A percentile compares a stretch with the other conserved stretches of the same genome.
These are phyloP conservation scores for Penicillium italicum DNA, from an alignment of 2,329 filamentous ascomycete genomes.

Conservation along the genomic window DNA sequence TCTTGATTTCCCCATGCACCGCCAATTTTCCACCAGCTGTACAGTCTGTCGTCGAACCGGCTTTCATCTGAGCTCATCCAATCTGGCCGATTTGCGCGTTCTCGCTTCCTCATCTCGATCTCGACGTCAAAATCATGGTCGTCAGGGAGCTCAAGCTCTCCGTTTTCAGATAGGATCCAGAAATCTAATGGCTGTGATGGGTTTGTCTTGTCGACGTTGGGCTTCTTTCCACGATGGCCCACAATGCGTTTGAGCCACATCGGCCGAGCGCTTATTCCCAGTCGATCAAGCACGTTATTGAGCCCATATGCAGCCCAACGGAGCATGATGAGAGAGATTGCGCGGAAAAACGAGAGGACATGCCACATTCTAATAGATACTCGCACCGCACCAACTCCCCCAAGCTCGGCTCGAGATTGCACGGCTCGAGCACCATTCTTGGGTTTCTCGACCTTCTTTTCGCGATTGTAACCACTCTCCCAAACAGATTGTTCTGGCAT, in stretches of 20 bases:
- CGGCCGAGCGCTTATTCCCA: slow-evolving; percentile 62
- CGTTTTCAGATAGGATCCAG: slow-evolving; percentile 53
- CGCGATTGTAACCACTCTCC: slow-evolving; percentile 47
- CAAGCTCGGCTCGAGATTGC: slow-evolving; percentile 39
- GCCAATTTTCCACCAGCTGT: slow-evolving; percentile 77
- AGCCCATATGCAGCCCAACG: slow-evolving; percentile 56
- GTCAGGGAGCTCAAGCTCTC: slow-evolving; percentile 54
- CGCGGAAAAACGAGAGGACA: slow-evolving; percentile 70
- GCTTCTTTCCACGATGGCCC: slow-evolving; percentile 25
- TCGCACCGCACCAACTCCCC: slow-evolving; percentile 75
- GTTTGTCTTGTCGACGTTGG: slow-evolving; percentile 11
- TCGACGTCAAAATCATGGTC: slow-evolving; percentile 75
- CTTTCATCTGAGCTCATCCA: slow-evolving; percentile 56
- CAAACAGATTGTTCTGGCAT: slow-evolving; percentile 36
- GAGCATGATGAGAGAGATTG: slow-evolving; percentile 64
- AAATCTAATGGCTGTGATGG: slow-evolving; percentile 45
- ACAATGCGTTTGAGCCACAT: slow-evolving; percentile 54
- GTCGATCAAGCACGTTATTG: slow-evolving; percentile 52
- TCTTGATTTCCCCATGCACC: slow-evolving; percentile 84
- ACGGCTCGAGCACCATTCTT: slow-evolving; percentile 34
- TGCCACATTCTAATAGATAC: slow-evolving; percentile 72
- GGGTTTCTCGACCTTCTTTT: slow-evolving; percentile 44
- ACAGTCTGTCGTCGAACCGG: slow-evolving; percentile 69
- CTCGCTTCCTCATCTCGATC: slow-evolving; percentile 65
- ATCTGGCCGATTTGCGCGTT: slow-evolving; percentile 44